phyloP scores from a whole-genome alignment of 805 yeast genomes.

The Myxozyma sirexii region DNA sequence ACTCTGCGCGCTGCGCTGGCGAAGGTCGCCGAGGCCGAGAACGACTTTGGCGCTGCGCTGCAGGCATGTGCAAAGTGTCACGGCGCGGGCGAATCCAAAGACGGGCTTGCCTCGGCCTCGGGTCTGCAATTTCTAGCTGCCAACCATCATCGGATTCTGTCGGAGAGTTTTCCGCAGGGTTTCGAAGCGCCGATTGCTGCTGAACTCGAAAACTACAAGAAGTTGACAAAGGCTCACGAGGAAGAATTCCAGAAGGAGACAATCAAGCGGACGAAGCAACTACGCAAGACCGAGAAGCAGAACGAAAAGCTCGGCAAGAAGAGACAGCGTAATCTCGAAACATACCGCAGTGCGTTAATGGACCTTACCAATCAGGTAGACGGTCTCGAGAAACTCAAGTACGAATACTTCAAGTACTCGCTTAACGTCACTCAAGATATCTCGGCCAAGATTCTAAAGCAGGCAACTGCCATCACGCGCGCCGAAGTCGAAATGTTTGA shows the following conservation, averaged over 20 bases:
- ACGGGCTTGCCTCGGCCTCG: conserved; percentile 69
- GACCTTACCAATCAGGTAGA: conserved; percentile 75
- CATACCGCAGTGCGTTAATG: conserved; percentile 66
- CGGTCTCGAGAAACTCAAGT: conserved; percentile 73
- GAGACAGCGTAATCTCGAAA: conserved; percentile 64
- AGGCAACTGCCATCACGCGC: conserved; percentile 65
- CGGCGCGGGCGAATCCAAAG: conserved; percentile 62
- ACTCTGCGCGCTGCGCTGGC: conserved; percentile 52
- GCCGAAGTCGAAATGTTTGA: conserved; percentile 83
- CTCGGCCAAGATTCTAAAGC: conserved; percentile 55
- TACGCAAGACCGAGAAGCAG: conserved; percentile 63
- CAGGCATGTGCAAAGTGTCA: conserved; percentile 65
- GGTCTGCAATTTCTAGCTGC: conserved; percentile 77
- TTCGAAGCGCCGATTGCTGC: conserved; percentile 57
- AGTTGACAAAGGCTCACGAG: conserved; percentile 53
- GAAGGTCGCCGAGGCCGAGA: conserved; percentile 60
- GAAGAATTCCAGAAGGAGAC: conserved; percentile 56
- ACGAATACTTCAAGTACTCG: conserved; percentile 69
- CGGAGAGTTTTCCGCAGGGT: conserved; percentile 56
- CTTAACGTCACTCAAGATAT: conserved; percentile 64
- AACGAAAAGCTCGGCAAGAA: conserved; percentile 61
- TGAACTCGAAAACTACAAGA: conserved; percentile 51
- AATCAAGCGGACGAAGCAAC: conserved; percentile 53
- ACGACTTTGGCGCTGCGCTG: conserved; percentile 69
- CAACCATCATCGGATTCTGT: conserved; percentile 73